Evolutionary conservation across 108 stramenopile species (phyloP), one percentile per base, ranked within the genome.

Genomic region (Nitzschia inconspicua): DNA sequence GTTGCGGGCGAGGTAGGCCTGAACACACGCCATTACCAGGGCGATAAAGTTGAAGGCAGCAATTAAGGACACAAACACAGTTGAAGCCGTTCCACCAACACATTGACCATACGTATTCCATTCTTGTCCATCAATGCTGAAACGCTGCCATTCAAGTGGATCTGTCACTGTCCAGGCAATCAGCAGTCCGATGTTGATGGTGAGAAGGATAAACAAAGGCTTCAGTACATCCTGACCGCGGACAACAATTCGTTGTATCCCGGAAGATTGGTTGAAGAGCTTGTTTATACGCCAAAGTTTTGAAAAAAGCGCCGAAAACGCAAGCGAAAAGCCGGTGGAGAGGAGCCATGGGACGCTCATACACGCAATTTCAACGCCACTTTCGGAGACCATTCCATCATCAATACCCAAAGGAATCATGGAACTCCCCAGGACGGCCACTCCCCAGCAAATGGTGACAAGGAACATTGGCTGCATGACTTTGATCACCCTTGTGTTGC

Each of bases 251-350:
- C 72, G 24, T 11, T 53, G 53, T 19, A 68, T 57, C n/a, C 13
- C 10, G 4, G 11, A 3, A 22, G 54, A 26, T 3, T 32, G 23
- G 18, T 39, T 28, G 18, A 67, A 47, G 13, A 81, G 13, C 36
- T 63, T 57, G 52, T 79, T 77, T 34, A 85, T 27, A 18, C 84
- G 68, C 77, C 70, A 78, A 4, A 74, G 65, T 60, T 85, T 85
- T 42, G 66, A 63, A 41, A 70, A 75, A 11, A 85, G 57, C 18
- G 80, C 80, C 2, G 70, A 57, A 53, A 77, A 81, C 4, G 66
- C 54, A n/a, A 65, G 65, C 1, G 60, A 58, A 37, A 77, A 79
- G 19, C 84, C 84, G 24, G 71, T 46, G 25, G 55, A 68, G 10
- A 72, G 16, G 11, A 78, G 48, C 76, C 76, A 82, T 4, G 80